Conservation (phyloP, 768 basidiomycete genomes). For the Harrya chromipes region DNA sequence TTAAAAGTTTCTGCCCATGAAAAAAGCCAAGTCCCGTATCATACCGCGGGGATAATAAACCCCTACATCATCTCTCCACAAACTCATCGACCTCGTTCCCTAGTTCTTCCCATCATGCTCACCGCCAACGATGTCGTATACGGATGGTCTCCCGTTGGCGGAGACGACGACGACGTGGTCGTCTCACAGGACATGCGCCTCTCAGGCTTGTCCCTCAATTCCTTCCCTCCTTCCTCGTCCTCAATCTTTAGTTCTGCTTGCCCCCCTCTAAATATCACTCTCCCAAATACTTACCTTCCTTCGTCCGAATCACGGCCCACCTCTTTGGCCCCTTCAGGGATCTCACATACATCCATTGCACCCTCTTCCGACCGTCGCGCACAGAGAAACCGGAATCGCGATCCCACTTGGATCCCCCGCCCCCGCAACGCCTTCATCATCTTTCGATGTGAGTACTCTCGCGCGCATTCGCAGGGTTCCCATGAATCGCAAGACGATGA, state of each 20-base stretch:
- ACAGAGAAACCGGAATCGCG: constrained; percentile 39
- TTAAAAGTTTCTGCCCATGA: background rate
- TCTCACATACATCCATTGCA: constrained; percentile 14
- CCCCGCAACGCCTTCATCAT: constrained; percentile 72
- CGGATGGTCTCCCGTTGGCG: constrained; percentile 29
- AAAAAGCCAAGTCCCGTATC: background rate
- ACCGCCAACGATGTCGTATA: constrained; percentile 9
- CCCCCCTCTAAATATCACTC: constrained; percentile 13
- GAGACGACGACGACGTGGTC: constrained; percentile 27
- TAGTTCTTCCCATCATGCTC: constrained; percentile 6
- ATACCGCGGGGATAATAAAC: constrained; percentile 9
- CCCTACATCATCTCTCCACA: background rate
- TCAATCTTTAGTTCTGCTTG: constrained; percentile 9
- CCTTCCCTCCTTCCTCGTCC: constrained; percentile 1
- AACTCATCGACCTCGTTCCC: background rate
- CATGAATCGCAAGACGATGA: constrained; percentile 38
- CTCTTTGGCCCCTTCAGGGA: background rate
- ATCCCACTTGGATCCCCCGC: constrained; percentile 61
- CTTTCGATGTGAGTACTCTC: constrained; percentile 65
- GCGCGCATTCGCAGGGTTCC: constrained; percentile 37
- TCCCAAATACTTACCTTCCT: background rate
- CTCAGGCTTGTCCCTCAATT: constrained; percentile 1
- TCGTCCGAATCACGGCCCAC: background rate
- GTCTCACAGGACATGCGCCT: constrained; percentile 18
- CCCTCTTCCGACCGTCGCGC: constrained; percentile 41